Percentiles rank a stretch among this genome's conserved stretches.
These are phyloP conservation scores for grape (Vitis vinifera) DNA, from an alignment of 164 flowering plant species.

Conservation along the genomic window DNA sequence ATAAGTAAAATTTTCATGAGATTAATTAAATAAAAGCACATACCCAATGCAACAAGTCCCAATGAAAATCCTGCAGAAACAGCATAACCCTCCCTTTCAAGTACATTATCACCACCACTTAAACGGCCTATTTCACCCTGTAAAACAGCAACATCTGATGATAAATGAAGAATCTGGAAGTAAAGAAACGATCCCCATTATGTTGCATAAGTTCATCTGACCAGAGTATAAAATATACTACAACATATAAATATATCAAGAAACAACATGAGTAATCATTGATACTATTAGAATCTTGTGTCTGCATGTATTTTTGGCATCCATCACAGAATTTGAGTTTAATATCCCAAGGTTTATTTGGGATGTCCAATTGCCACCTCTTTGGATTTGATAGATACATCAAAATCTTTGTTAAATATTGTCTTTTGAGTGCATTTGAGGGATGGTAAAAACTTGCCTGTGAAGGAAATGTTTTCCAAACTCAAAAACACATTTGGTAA, in stretches of 20 bases:
- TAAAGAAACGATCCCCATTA: neutral
- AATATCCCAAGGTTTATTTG: too few species aligned
- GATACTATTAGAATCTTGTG: neutral
- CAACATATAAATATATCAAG: neutral
- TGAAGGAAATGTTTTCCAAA: too few species aligned
- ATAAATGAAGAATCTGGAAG: neutral
- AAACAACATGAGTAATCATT: neutral
- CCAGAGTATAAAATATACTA: neutral
- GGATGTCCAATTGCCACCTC: too few species aligned
- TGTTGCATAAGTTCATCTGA: neutral
- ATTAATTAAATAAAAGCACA: slow-evolving; percentile 2
- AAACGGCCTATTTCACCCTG: slow-evolving; percentile 93
- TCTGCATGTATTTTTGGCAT: too few species aligned
- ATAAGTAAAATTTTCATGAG: neutral
- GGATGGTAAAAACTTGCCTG: too few species aligned
- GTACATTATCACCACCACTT: slow-evolving; percentile 97
- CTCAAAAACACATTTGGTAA: too few species aligned
- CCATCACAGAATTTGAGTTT: too few species aligned
- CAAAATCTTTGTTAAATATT: too few species aligned
- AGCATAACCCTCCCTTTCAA: slow-evolving; percentile 98
- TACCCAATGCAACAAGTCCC: slow-evolving; percentile 93
- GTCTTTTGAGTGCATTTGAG: too few species aligned
- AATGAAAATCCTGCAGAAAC: slow-evolving; percentile 94
- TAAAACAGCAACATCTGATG: slow-evolving; percentile 5
- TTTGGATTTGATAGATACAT: too few species aligned